Conservation (phyloP, 306 rosid species). For the Acacia melanoxylon region DNA sequence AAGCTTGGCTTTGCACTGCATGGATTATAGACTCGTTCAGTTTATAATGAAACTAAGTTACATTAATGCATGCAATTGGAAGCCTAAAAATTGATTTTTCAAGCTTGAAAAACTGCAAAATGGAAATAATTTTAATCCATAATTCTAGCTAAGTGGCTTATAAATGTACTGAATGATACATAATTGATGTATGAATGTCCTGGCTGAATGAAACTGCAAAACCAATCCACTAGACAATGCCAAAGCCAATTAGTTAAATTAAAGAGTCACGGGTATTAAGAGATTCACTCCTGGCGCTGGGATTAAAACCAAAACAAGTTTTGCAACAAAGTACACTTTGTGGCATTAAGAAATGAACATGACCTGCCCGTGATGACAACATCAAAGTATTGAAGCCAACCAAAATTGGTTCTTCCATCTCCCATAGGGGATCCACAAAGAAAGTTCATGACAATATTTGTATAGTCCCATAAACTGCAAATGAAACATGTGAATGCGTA, state of each 20-base stretch:
- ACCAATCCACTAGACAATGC: constrained; percentile 22
- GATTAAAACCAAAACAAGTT: constrained; percentile 24
- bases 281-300: constrained; percentile 18
- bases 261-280: constrained; percentile 5
- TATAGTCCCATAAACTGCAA: constrained; percentile 98
- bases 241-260: neutral
- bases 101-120: constrained; percentile 1
- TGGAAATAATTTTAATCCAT: constrained; percentile 4
- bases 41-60: constrained; percentile 23
- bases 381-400: constrained; percentile 91
- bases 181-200: neutral
- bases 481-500: constrained; percentile 6
- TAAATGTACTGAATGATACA: neutral
- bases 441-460: constrained; percentile 91
- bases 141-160: constrained; percentile 16
- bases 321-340: neutral
- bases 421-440: constrained; percentile 58
- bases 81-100: neutral
- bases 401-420: constrained; percentile 55
- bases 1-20: constrained; percentile 96
- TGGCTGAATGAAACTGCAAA: constrained; percentile 19
- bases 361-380: constrained; percentile 97
- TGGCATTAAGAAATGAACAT: constrained; percentile 28
- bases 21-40: constrained; percentile 30
- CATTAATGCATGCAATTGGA: constrained; percentile 7